A percentile compares a stretch with the other conserved stretches of the same genome.
Conservation (phyloP, 805 yeast genomes). For the Candida oleophila region DNA sequence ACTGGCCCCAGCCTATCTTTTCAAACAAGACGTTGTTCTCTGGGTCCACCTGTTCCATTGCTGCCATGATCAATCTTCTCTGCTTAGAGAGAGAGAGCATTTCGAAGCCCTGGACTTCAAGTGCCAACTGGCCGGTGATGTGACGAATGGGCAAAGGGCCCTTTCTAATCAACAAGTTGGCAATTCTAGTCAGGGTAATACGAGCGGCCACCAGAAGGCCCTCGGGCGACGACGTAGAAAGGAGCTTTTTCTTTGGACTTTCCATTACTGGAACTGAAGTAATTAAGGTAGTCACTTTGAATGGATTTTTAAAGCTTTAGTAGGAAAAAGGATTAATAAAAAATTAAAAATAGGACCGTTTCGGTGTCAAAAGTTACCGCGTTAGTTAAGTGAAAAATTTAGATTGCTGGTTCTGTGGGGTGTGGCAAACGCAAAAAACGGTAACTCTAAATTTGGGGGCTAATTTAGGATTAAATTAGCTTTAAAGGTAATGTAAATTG, state of each 20-base stretch:
- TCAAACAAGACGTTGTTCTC: slow-evolving; percentile 71
- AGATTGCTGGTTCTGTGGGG: background rate
- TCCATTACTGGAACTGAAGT: background rate
- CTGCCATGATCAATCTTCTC: slow-evolving; percentile 85
- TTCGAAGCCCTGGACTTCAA: slow-evolving; percentile 77
- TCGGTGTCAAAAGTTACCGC: background rate
- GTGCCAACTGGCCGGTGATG: slow-evolving; percentile 73
- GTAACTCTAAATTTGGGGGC: background rate
- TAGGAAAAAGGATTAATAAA: background rate
- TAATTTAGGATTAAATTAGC: background rate
- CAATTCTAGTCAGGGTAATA: slow-evolving; percentile 77
- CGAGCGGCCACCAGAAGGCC: slow-evolving; percentile 85
- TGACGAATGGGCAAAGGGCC: slow-evolving; percentile 92
- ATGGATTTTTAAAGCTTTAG: background rate
- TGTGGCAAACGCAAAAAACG: background rate
- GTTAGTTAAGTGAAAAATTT: background rate
- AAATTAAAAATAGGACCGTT: background rate
- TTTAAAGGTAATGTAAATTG: background rate
- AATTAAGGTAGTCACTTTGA: background rate
- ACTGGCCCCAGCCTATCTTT: slow-evolving; percentile 97
- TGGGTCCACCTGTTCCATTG: slow-evolving; percentile 71
- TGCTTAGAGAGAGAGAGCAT: slow-evolving; percentile 82
- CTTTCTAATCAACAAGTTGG: slow-evolving; percentile 61
- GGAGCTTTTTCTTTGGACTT: slow-evolving; percentile 17
- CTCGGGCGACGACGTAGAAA: slow-evolving; percentile 81